Base-by-base conservation (phyloP, 2,329 filamentous ascomycete species). In the Cercospora sojina region DNA sequence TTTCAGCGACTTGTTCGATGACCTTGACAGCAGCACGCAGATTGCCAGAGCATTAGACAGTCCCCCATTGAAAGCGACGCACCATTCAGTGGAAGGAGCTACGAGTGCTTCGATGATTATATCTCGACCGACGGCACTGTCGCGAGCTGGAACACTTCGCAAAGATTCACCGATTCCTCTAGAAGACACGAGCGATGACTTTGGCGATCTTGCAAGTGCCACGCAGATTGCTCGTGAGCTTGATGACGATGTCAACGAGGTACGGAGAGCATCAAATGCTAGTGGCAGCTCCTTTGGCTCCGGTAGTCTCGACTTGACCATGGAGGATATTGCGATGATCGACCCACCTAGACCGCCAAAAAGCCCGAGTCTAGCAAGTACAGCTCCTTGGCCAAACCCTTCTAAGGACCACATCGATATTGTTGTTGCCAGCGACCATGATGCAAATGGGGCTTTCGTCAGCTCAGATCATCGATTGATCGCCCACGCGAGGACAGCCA, bases 221-320 rank as follows among this genome's bases (percentile, higher is more conserved):
- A 81, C 81, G 0, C 81, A 83, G 65, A 80, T 83, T 38, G 80
- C 80, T 6, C 77, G 80, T 8, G 81, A 83, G 32, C 71, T 83
- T 8, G 74, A 73, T 3, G 66, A 64, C 16, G 76, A 75, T 13
- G 16, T 20, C 16, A 53, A 55, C 7, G 31, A 59, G 3, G 16
- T 12, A n/a, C 51, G 47, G 10, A 43, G 57, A 31, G 53, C 63
- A 18, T 29, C 53, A 16, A 32, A 57, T 25, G 59, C 59, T n/a
- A 35, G 61, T 25, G 59, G 74, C 16, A 74, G 72, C 5, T 77
- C 80, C 2, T 82, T 80, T 20, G 77, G 70, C 43, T 77, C 77
- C 2, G 75, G 77, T 64, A 77, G 80, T 57, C 74, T 82, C 20
- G 77, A 80, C 57, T 76, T 81, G 55, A 78, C 78, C 0, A 69